Percentiles rank a stretch among this genome's conserved stretches.
These are phyloP conservation scores for Curvularia sp. DNA, from an alignment of 2,329 filamentous ascomycete species.

Conservation along the genomic window DNA sequence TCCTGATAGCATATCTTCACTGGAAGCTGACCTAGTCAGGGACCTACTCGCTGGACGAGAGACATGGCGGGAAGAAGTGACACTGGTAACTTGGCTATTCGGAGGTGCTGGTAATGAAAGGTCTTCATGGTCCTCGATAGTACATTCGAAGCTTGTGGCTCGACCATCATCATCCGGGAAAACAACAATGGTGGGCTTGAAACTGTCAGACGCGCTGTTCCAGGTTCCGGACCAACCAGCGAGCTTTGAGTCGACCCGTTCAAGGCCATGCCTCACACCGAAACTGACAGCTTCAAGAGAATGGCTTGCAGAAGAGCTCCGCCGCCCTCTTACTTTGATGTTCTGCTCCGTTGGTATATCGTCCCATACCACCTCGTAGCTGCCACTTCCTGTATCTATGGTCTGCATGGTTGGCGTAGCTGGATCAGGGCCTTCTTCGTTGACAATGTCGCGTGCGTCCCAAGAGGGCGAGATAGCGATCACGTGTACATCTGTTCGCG, in stretches of 20 bases:
- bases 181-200: slow-evolving; percentile 37
- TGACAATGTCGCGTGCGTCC: slow-evolving; percentile 3
- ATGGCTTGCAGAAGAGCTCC: slow-evolving; percentile 32
- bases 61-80: slow-evolving; percentile 23
- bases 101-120: slow-evolving; percentile 32
- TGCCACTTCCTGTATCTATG: slow-evolving; percentile 36
- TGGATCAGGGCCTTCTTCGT: slow-evolving; percentile 19
- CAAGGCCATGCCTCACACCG: slow-evolving; percentile 29
- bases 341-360: slow-evolving; percentile 28
- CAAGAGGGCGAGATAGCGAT: slow-evolving; percentile 36
- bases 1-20: slow-evolving; percentile 13
- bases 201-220: slow-evolving; percentile 22
- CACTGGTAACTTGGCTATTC: slow-evolving; percentile 41
- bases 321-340: slow-evolving; percentile 11
- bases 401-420: slow-evolving; percentile 46
- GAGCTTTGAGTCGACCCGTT: slow-evolving; percentile 43
- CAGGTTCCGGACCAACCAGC: slow-evolving; percentile 38
- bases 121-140: slow-evolving; percentile 33
- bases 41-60: slow-evolving; percentile 33
- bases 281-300: slow-evolving; percentile 24
- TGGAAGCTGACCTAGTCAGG: slow-evolving; percentile 21
- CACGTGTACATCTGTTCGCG: slow-evolving; percentile 46
- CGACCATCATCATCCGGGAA: slow-evolving; percentile 36
- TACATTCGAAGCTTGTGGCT: slow-evolving; percentile 16
- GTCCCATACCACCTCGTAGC: slow-evolving; percentile 45